These are phyloP conservation scores for Chaetoscypha palmicola DNA, from an alignment of 2,329 filamentous ascomycete genomes.

Conservation along the genomic window DNA sequence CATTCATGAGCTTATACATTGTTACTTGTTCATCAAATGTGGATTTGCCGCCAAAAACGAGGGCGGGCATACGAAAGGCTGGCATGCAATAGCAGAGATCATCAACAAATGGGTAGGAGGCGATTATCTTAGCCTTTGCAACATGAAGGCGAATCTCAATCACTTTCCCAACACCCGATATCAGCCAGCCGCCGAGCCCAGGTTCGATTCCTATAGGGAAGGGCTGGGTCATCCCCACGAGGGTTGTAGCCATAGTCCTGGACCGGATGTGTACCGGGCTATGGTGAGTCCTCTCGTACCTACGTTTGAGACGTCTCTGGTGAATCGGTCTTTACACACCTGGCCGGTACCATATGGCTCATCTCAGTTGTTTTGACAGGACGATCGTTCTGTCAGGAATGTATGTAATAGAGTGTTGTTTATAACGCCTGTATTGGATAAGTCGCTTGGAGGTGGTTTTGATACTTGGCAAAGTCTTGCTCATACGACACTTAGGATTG, in stretches of 20 bases:
- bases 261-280: not conserved
- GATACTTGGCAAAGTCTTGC: too few species aligned
- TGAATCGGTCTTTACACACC: not conserved
- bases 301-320: slow-evolving; percentile 4
- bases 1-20: slow-evolving; percentile 60
- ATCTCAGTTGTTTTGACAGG: not conserved
- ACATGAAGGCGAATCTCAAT: slow-evolving; percentile 56
- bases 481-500: too few species aligned
- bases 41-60: slow-evolving; percentile 48
- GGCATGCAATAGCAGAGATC: slow-evolving; percentile 49
- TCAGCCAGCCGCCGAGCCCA: not conserved
- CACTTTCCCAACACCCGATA: slow-evolving; percentile 35
- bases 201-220: not conserved
- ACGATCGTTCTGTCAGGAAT: not conserved
- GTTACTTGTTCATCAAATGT: slow-evolving; percentile 57
- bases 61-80: slow-evolving; percentile 55
- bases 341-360: not conserved
- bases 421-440: too few species aligned
- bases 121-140: slow-evolving; percentile 46
- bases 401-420: not conserved
- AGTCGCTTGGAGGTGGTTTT: too few species aligned
- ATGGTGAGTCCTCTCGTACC: not conserved
- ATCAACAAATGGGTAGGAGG: slow-evolving; percentile 47
- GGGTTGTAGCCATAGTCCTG: slow-evolving; percentile 1
- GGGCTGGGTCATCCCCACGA: slow-evolving; percentile 2